A percentile compares a stretch with the other conserved stretches of the same genome.
Conservation (phyloP, 805 yeast species). For the Metschnikowia baotianmanensis region DNA sequence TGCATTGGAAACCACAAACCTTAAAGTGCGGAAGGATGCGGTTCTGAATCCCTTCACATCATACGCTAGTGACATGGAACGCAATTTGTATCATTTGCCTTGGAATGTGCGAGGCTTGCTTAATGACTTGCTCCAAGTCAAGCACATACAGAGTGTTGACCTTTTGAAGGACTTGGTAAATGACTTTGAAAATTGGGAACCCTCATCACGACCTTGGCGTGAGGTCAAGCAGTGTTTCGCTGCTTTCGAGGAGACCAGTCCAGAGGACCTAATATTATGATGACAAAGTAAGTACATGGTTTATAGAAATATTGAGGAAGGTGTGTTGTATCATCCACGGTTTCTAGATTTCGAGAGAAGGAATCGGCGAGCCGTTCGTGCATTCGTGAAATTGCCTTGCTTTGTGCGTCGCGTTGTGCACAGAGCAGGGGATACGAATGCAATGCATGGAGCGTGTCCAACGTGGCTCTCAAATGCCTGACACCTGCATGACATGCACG, state of each 20-base stretch:
- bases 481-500: no score
- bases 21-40: constrained; percentile 14
- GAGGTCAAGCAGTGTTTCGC: constrained; percentile 34
- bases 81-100: constrained; percentile 31
- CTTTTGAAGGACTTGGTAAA: constrained; percentile 25
- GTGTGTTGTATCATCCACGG: no score
- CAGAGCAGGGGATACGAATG: constrained; percentile 2
- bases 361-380: constrained; percentile 2
- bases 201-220: constrained; percentile 28
- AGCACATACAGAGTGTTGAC: constrained; percentile 27
- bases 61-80: constrained; percentile 8
- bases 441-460: constrained; percentile 5
- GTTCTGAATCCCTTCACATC: not conserved
- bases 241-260: constrained; percentile 31
- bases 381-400: constrained; percentile 6
- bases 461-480: constrained; percentile 1
- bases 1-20: constrained; percentile 37
- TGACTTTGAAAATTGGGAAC: constrained; percentile 31
- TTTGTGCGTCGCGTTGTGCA: constrained; percentile 4
- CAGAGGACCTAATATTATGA: constrained; percentile 25
- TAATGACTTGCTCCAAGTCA: constrained; percentile 32
- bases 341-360: no score
- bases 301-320: no score
- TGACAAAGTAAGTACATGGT: not conserved
- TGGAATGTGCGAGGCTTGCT: constrained; percentile 40